Evolutionary conservation across 2,329 filamentous ascomycete species (phyloP).

Genomic region (Phoma herbarum): DNA sequence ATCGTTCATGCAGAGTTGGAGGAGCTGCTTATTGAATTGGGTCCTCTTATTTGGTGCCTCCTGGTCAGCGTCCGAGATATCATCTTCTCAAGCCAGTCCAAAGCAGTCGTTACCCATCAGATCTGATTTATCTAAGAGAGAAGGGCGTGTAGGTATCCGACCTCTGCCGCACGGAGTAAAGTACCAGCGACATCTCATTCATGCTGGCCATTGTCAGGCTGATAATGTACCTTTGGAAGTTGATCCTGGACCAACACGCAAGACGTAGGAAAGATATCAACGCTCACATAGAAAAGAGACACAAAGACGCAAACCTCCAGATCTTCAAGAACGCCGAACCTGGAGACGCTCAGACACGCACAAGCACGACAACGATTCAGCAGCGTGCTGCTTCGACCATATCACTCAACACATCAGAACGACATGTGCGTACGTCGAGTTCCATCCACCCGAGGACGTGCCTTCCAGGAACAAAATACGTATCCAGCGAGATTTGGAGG

Average conservation of each 20-base stretch:
- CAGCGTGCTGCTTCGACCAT: conserved; percentile 21
- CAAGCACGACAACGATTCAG: not conserved
- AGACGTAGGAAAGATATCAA: not conserved
- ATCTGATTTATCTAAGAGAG: conserved; percentile 24
- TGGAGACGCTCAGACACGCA: not conserved
- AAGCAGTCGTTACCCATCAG: conserved; percentile 14
- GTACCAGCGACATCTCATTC: not conserved
- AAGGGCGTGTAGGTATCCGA: not conserved
- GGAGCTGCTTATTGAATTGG: conserved; percentile 17
- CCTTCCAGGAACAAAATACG: conserved; percentile 14
- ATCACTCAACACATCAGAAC: conserved; percentile 12
- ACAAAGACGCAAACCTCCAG: not conserved
- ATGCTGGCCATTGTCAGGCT: not conserved
- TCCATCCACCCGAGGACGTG: conserved; percentile 29
- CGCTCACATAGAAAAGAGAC: conserved; percentile 8
- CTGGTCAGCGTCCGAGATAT: conserved; percentile 12
- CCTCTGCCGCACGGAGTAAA: too few species aligned
- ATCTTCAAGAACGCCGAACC: not conserved
- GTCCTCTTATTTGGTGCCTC: conserved; percentile 29
- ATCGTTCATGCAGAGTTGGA: conserved; percentile 28
- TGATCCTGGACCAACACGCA: conserved; percentile 1
- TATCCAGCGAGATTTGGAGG: conserved; percentile 8
- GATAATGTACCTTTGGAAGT: not conserved
- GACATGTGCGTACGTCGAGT: conserved; percentile 22
- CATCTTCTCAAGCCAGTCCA: conserved; percentile 22